Base-by-base conservation (phyloP, 495 filamentous ascomycete genomes). In the Geopyxis carbonaria region DNA sequence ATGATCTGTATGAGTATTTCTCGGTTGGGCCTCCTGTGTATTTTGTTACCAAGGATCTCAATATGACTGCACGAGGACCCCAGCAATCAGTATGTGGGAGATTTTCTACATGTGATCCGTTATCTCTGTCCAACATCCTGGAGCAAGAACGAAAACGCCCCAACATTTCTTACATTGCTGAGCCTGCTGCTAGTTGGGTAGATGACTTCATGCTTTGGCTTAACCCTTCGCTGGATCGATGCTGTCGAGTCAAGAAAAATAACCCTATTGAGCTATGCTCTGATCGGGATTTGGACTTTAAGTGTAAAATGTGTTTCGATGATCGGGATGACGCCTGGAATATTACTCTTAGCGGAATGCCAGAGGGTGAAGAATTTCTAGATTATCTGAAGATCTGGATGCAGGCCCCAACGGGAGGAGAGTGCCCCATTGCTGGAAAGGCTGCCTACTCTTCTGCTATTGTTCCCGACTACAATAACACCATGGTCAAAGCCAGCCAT, bases 131-230 rank as follows among this genome's bases (percentile, higher is more conserved):
- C 20, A 94, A 91, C 48, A 67, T 93, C 2, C 64, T 97, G 5
- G 89, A 95, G 50, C 78, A 80, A 55, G 89, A 97, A 61, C 73
- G 87, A 3, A 95, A 93, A 59, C 70, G 91, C 11, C 67, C 84
- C 0, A 68, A 87, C n/a, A 68, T 83, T 3, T 93, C 85, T 2
- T 94, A 91, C 58, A 79, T 97, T 44, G 65, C 80, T n/a, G 76
- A 83, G n/a, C 74, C 85, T 0, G 75, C 85, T 4, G 89, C 89
- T 14, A 93, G 80, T 55, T 97, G 89, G 89, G 66, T 97, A 21
- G 89, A 97, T 56, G 89, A 97, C 52, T 93, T 80, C 59, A 80
- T 95, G 60, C 72, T 79, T 45, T 97, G 91, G 91, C 65, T 95
- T 10, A 89, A 94, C 47, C 91, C 91, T 0, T 63, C 66, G 10